Evolutionary conservation across 345 rosid species (phyloP).

Genomic region (Stellera chamaejasme): DNA sequence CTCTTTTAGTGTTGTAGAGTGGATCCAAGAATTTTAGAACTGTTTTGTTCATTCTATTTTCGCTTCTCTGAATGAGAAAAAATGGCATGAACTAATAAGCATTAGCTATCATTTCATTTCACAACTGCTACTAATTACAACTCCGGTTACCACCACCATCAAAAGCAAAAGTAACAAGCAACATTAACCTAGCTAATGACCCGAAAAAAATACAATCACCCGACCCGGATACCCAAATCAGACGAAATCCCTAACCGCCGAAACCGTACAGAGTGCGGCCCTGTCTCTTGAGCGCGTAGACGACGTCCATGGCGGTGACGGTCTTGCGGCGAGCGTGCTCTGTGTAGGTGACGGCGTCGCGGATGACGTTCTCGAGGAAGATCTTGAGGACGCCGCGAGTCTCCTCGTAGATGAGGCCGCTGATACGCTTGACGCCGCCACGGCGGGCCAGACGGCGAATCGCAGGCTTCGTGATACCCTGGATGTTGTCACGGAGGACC

Average conservation of each 20-base stretch:
- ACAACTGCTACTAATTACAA: too few relatives aligned
- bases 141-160: too few relatives aligned
- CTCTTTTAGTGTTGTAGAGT: too few relatives aligned
- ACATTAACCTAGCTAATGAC: too few relatives aligned
- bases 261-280: slow-evolving; percentile 16
- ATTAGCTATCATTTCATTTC: too few relatives aligned
- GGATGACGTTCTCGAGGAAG: slow-evolving; percentile 14
- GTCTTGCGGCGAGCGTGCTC: slow-evolving; percentile 16
- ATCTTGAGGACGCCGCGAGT: slow-evolving; percentile 15
- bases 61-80: too few relatives aligned
- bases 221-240: too few relatives aligned
- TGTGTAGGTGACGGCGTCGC: slow-evolving; percentile 13
- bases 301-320: slow-evolving; percentile 17
- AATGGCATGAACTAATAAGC: too few relatives aligned
- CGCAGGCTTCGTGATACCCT: slow-evolving; percentile 9
- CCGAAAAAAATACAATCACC: too few relatives aligned
- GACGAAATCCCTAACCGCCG: slow-evolving; percentile 4
- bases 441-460: slow-evolving; percentile 16
- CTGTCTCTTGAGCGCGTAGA: slow-evolving; percentile 14
- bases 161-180: too few relatives aligned
- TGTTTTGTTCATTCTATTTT: too few relatives aligned
- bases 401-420: slow-evolving; percentile 15
- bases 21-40: too few relatives aligned
- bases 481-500: slow-evolving; percentile 13
- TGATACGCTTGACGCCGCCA: slow-evolving; percentile 14